phyloP scores from a whole-genome alignment of 495 filamentous ascomycete genomes.

The Aspergillus nidulans region DNA sequence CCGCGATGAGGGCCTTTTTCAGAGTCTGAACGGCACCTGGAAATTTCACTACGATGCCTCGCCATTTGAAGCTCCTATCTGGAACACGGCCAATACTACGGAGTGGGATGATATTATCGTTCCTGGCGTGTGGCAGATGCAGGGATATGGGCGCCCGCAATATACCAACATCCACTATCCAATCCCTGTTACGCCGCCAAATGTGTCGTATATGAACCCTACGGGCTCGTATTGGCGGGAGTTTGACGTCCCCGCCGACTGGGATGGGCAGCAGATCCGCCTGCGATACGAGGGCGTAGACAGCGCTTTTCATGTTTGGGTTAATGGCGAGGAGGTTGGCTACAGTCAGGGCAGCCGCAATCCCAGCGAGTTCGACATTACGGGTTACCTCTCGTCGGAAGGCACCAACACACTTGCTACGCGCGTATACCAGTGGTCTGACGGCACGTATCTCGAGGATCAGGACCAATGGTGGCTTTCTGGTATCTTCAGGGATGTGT shows the following conservation, averaged over 20 bases:
- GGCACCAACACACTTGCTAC: not conserved
- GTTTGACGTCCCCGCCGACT: conserved; percentile 40
- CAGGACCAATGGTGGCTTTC: conserved; percentile 16
- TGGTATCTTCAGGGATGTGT: conserved; percentile 5
- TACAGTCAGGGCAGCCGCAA: conserved; percentile 15
- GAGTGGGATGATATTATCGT: conserved; percentile 50
- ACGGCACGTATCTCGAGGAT: conserved; percentile 14
- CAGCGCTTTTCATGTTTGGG: conserved; percentile 14
- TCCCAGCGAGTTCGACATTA: conserved; percentile 12
- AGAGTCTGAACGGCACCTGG: conserved; percentile 52
- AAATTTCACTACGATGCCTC: conserved; percentile 49
- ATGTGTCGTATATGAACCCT: conserved; percentile 48
- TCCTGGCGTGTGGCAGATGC: conserved; percentile 65
- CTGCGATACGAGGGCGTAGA: conserved; percentile 18
- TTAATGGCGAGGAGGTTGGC: conserved; percentile 16
- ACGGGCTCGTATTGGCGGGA: conserved; percentile 52
- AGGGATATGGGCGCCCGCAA: conserved; percentile 55
- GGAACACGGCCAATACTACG: conserved; percentile 21
- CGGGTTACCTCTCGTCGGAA: conserved; percentile 40
- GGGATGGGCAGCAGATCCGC: conserved; percentile 14
- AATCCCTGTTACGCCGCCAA: conserved; percentile 54
- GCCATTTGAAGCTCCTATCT: conserved; percentile 47
- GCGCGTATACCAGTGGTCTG: conserved; percentile 12
- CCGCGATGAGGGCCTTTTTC: conserved; percentile 1
- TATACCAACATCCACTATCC: conserved; percentile 60